Percentiles rank a stretch among this genome's conserved stretches.
phyloP scores from a whole-genome alignment of 2,329 filamentous ascomycete genomes.

The Apiospora pterosperma region DNA sequence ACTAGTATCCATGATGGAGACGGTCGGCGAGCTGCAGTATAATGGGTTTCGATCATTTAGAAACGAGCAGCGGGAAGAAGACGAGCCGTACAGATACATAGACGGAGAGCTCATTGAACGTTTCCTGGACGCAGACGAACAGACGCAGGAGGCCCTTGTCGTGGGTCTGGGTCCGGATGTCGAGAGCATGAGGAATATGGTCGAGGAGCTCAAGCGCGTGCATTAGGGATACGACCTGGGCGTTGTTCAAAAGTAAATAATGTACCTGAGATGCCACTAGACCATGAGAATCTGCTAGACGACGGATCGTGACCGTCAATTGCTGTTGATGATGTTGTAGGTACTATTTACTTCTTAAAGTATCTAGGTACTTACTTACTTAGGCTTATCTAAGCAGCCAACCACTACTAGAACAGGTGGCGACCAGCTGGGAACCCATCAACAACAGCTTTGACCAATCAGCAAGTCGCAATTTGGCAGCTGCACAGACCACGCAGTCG shows the following conservation, averaged over 20 bases:
- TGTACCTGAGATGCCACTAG: background rate
- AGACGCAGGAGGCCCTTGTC: slow-evolving; percentile 50
- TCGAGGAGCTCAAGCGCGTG: slow-evolving; percentile 61
- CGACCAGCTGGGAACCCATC: background rate
- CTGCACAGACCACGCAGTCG: background rate
- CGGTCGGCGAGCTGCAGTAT: slow-evolving; percentile 73
- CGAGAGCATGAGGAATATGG: slow-evolving; percentile 57
- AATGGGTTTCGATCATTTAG: slow-evolving; percentile 78
- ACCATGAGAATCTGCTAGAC: too few species aligned
- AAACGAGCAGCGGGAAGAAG: slow-evolving; percentile 65
- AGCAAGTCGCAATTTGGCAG: slow-evolving; percentile 1
- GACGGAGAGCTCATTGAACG: slow-evolving; percentile 88
- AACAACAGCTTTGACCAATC: background rate
- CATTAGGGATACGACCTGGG: slow-evolving; percentile 37
- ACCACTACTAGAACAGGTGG: background rate
- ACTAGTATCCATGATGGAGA: slow-evolving; percentile 63
- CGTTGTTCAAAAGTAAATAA: background rate
- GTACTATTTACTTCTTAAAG: too few species aligned
- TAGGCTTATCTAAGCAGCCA: background rate
- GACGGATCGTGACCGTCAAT: too few species aligned
- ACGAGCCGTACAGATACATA: slow-evolving; percentile 78
- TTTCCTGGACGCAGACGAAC: slow-evolving; percentile 70
- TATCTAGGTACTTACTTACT: background rate
- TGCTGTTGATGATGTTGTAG: too few species aligned
- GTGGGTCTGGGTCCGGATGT: slow-evolving; percentile 57